Base-by-base conservation (phyloP, 169 alveolate species). In the Plasmodium vivax region DNA sequence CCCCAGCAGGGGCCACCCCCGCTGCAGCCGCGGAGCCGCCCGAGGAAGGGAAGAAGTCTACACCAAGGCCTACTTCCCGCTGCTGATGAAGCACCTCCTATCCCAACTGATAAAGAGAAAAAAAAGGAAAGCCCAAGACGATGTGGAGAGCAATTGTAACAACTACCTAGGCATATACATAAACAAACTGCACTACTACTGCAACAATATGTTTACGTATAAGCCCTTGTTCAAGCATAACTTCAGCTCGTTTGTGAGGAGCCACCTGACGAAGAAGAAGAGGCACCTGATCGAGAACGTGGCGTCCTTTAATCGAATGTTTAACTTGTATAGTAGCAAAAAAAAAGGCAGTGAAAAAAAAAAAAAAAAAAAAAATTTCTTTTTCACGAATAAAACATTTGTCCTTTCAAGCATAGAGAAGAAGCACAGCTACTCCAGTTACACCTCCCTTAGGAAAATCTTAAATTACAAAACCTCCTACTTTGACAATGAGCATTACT, bases 151-250 rank as follows among this genome's bases (percentile, higher is more conserved):
- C 32, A 79, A 88, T 38, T 56, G 75, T 58, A 43, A 79, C 34
- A 88, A 88, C 47, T 88, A 80, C 51, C 54, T 88, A 51, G 58
- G 27, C 1, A 79, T 88, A 41, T 88, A 88, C 54, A 80, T 88
- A 14, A 88, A 88, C 43, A 88, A 88, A 19, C 10, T 88, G 19
- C 94, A 88, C 41, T 88, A 88, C 54, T 88, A 79, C 36, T 79
- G 88, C 12, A 88, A 74, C 43, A 88, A 80, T 38, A 80, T 88
- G 12, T 88, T 88, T 88, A 88, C 71, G 32, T 74, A 47, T 19
- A 88, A 88, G 23, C 16, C 68, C 47, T 58, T 88, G 5, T 88
- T 88, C 54, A 19, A 38, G 51, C 14, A 58, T 73, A 88, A 88
- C 16, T 58, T 80, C 32, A 58, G 83, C 74, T 36, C 82, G 8